phyloP scores from a whole-genome alignment of 768 basidiomycete species.

The Boletus tylopilopsis region DNA sequence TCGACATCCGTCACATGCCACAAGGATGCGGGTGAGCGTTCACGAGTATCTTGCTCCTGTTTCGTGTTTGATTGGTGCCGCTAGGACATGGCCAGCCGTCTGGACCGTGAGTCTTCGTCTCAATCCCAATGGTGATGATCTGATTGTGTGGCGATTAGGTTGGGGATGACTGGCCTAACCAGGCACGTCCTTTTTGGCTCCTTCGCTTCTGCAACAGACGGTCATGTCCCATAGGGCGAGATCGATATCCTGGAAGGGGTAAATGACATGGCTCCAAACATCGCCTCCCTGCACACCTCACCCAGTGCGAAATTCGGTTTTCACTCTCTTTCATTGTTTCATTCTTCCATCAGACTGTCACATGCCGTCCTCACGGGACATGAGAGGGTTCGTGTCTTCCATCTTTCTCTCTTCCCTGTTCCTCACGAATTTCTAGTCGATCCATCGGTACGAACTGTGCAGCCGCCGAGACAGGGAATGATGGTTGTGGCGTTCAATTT shows the following conservation, averaged over 20 bases:
- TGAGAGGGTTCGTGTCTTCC: constrained; percentile 16
- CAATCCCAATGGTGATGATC: too few relatives aligned
- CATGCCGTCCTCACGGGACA: constrained; percentile 15
- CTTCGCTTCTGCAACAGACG: neutral
- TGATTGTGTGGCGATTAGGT: too few relatives aligned
- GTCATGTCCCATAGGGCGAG: constrained; percentile 28
- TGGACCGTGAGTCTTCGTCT: constrained; percentile 22
- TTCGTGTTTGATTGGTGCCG: neutral
- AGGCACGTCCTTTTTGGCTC: neutral
- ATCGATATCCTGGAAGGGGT: constrained; percentile 51
- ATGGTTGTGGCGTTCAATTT: constrained; percentile 22
- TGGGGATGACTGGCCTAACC: constrained; percentile 19
- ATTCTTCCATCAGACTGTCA: constrained; percentile 15
- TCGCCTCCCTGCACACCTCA: constrained; percentile 28
- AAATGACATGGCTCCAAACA: constrained; percentile 36
- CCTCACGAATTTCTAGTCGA: constrained; percentile 8
- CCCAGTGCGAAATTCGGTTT: constrained; percentile 14
- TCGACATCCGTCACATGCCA: constrained; percentile 32
- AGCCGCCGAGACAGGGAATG: constrained; percentile 19
- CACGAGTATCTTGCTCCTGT: neutral
- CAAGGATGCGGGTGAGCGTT: constrained; percentile 28
- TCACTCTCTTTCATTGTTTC: neutral
- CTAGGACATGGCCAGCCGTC: constrained; percentile 27
- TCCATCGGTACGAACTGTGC: constrained; percentile 16
- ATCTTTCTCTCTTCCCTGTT: neutral